A percentile compares a stretch with the other conserved stretches of the same genome.
Conservation (phyloP, 75 land plant species). For the Ceratopteris richardii region DNA sequence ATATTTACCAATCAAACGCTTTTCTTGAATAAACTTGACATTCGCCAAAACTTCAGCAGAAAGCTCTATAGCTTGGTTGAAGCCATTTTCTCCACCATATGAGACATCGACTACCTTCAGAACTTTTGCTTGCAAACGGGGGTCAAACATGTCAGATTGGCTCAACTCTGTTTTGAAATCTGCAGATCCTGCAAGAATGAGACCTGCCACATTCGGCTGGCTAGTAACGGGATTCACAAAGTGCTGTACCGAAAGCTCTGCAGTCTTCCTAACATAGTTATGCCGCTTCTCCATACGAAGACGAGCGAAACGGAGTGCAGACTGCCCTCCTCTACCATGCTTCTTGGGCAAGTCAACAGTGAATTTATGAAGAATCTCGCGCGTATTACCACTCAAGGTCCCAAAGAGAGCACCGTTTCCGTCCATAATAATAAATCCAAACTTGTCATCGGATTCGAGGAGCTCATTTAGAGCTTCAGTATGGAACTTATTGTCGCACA, state of each 20-base stretch:
- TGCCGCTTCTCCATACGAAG: conserved; percentile 54
- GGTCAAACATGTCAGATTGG: conserved; percentile 43
- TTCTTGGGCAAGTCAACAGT: conserved; percentile 29
- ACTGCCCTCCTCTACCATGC: conserved; percentile 33
- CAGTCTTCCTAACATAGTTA: conserved; percentile 32
- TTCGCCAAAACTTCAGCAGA: conserved; percentile 50
- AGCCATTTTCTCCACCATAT: conserved; percentile 57
- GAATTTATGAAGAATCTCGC: conserved; percentile 28
- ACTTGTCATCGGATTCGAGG: conserved; percentile 52
- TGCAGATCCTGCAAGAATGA: conserved; percentile 43
- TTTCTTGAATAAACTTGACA: conserved; percentile 65
- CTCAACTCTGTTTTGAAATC: conserved; percentile 40
- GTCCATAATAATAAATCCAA: conserved; percentile 49
- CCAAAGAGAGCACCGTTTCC: conserved; percentile 14
- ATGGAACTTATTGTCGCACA: conserved; percentile 31
- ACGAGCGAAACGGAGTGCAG: conserved; percentile 39
- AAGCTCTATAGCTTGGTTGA: conserved; percentile 54
- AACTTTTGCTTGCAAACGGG: conserved; percentile 24
- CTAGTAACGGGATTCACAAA: conserved; percentile 34
- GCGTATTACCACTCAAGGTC: conserved; percentile 32
- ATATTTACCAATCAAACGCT: conserved; percentile 50
- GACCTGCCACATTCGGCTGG: conserved; percentile 35
- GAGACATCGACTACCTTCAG: conserved; percentile 49
- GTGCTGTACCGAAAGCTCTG: conserved; percentile 44
- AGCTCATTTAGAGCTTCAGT: conserved; percentile 25